Percentiles rank a stretch among this genome's conserved stretches.
These are phyloP conservation scores for Alternaria hordeiaustralica DNA, from an alignment of 2,329 filamentous ascomycete species.

Conservation along the genomic window DNA sequence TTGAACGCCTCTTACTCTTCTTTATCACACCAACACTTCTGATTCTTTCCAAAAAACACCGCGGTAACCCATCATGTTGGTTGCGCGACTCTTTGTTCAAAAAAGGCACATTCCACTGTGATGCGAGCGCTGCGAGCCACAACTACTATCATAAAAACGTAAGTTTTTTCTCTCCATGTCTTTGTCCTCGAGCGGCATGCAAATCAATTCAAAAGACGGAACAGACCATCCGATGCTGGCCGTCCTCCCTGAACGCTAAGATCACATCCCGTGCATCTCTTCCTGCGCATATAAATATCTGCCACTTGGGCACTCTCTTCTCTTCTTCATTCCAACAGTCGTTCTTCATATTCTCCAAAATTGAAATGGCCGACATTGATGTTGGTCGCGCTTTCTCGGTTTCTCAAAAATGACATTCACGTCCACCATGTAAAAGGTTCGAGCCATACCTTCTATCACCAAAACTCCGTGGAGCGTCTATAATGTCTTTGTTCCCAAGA, in stretches of 20 bases:
- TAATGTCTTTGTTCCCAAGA: no score
- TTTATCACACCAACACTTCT: not conserved
- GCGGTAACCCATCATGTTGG: no score
- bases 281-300: not conserved
- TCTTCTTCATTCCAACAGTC: not conserved
- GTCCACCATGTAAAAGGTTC: no score
- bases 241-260: not conserved
- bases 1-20: not conserved
- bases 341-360: no score
- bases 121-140: not conserved
- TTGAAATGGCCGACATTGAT: no score
- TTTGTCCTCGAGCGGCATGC: not conserved
- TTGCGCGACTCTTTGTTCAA: not conserved
- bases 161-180: rapidly evolving
- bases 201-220: not conserved
- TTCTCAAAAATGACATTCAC: not conserved
- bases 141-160: not conserved
- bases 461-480: no score
- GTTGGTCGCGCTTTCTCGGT: not conserved
- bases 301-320: not conserved
- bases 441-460: no score
- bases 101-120: no score
- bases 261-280: not conserved
- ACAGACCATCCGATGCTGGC: no score
- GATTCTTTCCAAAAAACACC: not conserved